Conservation (phyloP, 2,329 filamentous ascomycete genomes). For the Curvularia hawaiiensis region DNA sequence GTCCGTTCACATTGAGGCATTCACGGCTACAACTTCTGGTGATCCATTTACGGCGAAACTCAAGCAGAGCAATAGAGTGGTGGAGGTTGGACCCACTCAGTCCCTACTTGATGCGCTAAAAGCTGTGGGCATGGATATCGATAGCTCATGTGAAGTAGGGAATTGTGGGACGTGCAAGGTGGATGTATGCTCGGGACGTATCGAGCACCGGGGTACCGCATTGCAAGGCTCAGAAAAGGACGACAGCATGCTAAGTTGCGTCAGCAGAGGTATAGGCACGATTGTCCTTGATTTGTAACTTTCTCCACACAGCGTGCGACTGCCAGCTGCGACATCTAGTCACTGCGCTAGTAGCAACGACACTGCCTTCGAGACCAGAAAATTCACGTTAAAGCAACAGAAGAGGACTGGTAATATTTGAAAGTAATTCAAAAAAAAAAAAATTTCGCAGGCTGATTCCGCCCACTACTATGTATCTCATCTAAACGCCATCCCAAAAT, state of each 20-base stretch:
- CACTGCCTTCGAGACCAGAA: neutral
- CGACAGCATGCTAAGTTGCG: slow-evolving; percentile 46
- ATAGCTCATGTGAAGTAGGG: slow-evolving; percentile 51
- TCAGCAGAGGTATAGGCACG: slow-evolving; percentile 43
- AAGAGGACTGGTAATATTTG: too few species aligned
- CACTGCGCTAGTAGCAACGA: neutral
- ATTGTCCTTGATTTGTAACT: slow-evolving; percentile 41
- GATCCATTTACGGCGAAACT: slow-evolving; percentile 66
- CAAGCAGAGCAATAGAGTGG: slow-evolving; percentile 47
- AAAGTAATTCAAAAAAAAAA: neutral
- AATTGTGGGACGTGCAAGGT: slow-evolving; percentile 54
- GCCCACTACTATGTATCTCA: neutral
- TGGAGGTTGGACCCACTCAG: slow-evolving; percentile 53
- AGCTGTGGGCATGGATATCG: slow-evolving; percentile 51
- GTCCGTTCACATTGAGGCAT: slow-evolving; percentile 67
- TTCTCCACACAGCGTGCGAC: neutral
- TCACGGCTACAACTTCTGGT: slow-evolving; percentile 59
- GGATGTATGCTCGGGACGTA: slow-evolving; percentile 44
- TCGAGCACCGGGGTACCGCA: slow-evolving; percentile 49
- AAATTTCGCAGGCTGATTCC: neutral
- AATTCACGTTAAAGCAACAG: neutral
- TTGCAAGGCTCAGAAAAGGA: slow-evolving; percentile 46
- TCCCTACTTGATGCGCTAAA: slow-evolving; percentile 51
- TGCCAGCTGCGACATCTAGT: neutral
- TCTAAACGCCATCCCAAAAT: neutral